Conservation (phyloP, 164 flowering plant species). For the Vitis vinifera region ASM3070453v1 NC_081819.1:13063001-13063500, state of each 20-base stretch:
- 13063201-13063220: constrained; percentile 50
- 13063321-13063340: constrained; percentile 91
- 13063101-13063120: constrained; percentile 22
- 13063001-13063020: too few species aligned
- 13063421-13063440: neutral
- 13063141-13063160: constrained; percentile 51
- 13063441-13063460: neutral
- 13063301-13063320: constrained; percentile 17
- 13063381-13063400: constrained; percentile 59
- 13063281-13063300: neutral
- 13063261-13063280: neutral
- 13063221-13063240: constrained; percentile 48
- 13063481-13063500: neutral
- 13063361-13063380: constrained; percentile 80
- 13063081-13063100: too few species aligned
- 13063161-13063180: constrained; percentile 34
- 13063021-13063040: too few species aligned
- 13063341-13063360: constrained; percentile 84
- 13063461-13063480: neutral
- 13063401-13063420: constrained; percentile 2
- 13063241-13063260: too few species aligned
- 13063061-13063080: too few species aligned
- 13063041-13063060: too few species aligned
- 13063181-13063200: constrained; percentile 43
- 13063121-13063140: constrained; percentile 33